Percentiles rank a stretch among this genome's conserved stretches.
phyloP scores from a whole-genome alignment of 345 rosid species.

The Odontarrhena argentea region DNA sequence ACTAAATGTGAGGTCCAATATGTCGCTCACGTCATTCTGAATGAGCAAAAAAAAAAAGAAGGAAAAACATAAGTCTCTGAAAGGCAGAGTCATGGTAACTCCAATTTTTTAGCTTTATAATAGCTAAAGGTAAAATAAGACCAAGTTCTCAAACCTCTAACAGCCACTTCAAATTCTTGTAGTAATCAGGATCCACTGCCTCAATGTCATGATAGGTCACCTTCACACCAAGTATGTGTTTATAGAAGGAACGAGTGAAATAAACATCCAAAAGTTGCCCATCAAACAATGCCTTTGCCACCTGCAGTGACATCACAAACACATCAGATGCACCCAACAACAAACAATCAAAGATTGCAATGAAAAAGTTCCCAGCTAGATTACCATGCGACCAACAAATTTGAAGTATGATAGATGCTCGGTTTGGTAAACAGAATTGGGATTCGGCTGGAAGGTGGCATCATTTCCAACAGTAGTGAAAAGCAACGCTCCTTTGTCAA shows the following conservation, averaged over 20 bases:
- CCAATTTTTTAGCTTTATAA: conserved; percentile 3
- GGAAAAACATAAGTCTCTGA: conserved; percentile 1
- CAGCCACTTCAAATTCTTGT: conserved; percentile 96
- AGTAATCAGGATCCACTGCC: conserved; percentile 99
- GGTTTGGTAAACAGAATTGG: conserved; percentile 94
- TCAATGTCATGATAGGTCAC: conserved; percentile 99
- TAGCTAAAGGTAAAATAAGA: conserved; percentile 5
- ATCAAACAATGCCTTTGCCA: conserved; percentile 92
- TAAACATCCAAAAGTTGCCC: conserved; percentile 98
- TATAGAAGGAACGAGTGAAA: conserved; percentile 93
- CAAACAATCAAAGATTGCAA: conserved; percentile 16
- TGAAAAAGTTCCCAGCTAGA: conserved; percentile 16
- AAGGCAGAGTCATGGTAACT: background rate
- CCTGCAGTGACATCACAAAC: conserved; percentile 54
- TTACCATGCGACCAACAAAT: conserved; percentile 96
- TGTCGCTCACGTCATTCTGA: conserved; percentile 87
- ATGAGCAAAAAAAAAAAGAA: conserved; percentile 32
- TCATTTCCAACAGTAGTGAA: conserved; percentile 95
- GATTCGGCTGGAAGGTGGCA: conserved; percentile 95
- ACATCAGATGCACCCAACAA: conserved; percentile 24
- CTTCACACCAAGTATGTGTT: conserved; percentile 92
- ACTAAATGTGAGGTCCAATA: conserved; percentile 92
- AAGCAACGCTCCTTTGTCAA: conserved; percentile 92
- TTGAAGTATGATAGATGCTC: conserved; percentile 97
- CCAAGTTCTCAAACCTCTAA: conserved; percentile 67